Evolutionary conservation across 495 filamentous ascomycete genomes (phyloP).

Genomic region (Lophium mytilinum): DNA sequence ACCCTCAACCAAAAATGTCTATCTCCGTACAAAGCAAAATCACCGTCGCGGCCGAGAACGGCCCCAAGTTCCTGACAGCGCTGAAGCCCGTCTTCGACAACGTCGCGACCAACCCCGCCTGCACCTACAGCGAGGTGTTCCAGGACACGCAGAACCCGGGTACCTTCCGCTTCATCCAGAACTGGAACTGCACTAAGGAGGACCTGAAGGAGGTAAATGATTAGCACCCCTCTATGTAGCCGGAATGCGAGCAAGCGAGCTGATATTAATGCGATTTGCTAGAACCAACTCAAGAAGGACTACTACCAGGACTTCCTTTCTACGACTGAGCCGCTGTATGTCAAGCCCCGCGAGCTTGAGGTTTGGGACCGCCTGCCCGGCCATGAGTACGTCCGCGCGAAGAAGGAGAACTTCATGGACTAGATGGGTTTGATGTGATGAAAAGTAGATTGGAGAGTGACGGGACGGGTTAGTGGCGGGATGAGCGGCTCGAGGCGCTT

Average conservation of each 20-base stretch:
- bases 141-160: slow-evolving; percentile 37
- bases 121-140: slow-evolving; percentile 44
- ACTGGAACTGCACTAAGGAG: slow-evolving; percentile 37
- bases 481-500: too few species aligned
- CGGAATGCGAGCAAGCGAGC: not conserved
- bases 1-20: slow-evolving; percentile 1
- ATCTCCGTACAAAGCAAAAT: slow-evolving; percentile 38
- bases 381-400: slow-evolving; percentile 4
- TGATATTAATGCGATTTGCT: not conserved
- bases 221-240: too few species aligned
- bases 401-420: slow-evolving; percentile 1
- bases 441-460: too few species aligned
- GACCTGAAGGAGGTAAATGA: slow-evolving; percentile 38
- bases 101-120: slow-evolving; percentile 40
- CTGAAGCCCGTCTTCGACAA: slow-evolving; percentile 37
- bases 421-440: too few species aligned
- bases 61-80: slow-evolving; percentile 36
- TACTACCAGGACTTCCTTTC: slow-evolving; percentile 45
- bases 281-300: slow-evolving; percentile 43
- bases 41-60: slow-evolving; percentile 37
- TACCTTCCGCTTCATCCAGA: slow-evolving; percentile 40
- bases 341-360: slow-evolving; percentile 33
- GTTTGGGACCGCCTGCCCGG: slow-evolving; percentile 29
- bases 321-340: slow-evolving; percentile 42
- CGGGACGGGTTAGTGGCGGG: too few species aligned